Base-by-base conservation (phyloP, 352 stramenopile genomes). In the Phytophthora ohioensis region DNA sequence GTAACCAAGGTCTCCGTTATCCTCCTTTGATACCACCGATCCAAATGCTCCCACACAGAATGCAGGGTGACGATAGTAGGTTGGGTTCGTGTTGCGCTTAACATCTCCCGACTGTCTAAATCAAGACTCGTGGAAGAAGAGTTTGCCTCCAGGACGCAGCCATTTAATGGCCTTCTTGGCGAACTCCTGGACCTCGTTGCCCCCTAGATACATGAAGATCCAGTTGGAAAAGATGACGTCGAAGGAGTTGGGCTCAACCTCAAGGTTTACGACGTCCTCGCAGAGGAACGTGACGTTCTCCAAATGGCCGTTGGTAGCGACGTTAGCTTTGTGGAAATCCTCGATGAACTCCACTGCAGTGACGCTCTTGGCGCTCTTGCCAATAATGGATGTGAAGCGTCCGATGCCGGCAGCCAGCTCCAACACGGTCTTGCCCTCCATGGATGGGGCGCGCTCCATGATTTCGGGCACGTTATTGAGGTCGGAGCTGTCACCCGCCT, bases 311-410 rank as follows among this genome's bases (percentile, higher is more conserved):
- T 92, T 85, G 6, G 65, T 64, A 31, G 64, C 69, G 11, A 64
- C 57, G 63, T 92, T 92, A 41, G 77, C 81, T 42, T 89, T 81
- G 69, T 91, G 81, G 67, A 95, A 93, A 34, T 91, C 87, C 27
- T 91, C 75, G 32, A 93, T 93, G 72, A 93, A 93, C 69, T 93
- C 85, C 41, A 93, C 85, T 2, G 85, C 85, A 42, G 75, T 87
- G n/a, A 93, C 71, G 5, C 58, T 79, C 57, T 87, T 85, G 59
- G 85, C 84, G 7, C 41, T 74, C 35, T 79, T 62, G 46, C 32
- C 79, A 38, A 93, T 75, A 34, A 88, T 71, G 11, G 82, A 76
- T 3, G 85, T 93, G 79, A 88, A 92, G 35, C 85, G 83, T 5
- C 85, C 85, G 56, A 91, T 92, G 3, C 85, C 85, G 8, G 83